These are phyloP conservation scores for Arctium minus DNA, from an alignment of 129 eudicot genomes.

Conservation along the genomic window DNA sequence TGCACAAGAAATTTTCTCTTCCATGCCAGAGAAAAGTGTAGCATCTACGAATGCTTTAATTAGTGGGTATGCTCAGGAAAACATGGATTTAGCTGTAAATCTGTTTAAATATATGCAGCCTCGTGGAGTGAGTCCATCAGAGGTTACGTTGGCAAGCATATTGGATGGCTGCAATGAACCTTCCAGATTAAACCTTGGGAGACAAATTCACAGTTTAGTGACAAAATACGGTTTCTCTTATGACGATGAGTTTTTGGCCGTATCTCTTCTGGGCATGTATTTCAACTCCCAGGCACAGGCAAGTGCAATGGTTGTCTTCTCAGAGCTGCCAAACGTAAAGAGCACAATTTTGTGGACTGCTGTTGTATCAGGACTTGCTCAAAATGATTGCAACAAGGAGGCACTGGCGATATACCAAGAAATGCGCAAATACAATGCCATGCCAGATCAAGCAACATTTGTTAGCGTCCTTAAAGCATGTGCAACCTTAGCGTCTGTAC, in stretches of 20 bases:
- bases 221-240: conserved; percentile 48
- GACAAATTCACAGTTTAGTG: conserved; percentile 65
- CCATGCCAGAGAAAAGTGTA: conserved; percentile 64
- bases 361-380: conserved; percentile 65
- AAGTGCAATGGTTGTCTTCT: conserved; percentile 54
- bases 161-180: conserved; percentile 58
- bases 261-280: conserved; percentile 80
- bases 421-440: conserved; percentile 57
- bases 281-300: conserved; percentile 29
- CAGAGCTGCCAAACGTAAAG: conserved; percentile 56
- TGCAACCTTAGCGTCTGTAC: conserved; percentile 61
- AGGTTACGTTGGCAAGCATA: conserved; percentile 79
- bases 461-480: conserved; percentile 80
- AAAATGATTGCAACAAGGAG: conserved; percentile 53
- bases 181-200: conserved; percentile 47
- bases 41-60: conserved; percentile 74
- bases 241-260: conserved; percentile 58
- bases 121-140: conserved; percentile 63
- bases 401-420: conserved; percentile 59
- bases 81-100: conserved; percentile 43
- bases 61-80: conserved; percentile 53
- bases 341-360: conserved; percentile 79
- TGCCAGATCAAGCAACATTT: conserved; percentile 95
- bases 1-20: conserved; percentile 51
- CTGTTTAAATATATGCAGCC: conserved; percentile 43